Conservation (phyloP, 108 stramenopile species). For the Parietichytrium sp. region DNA sequence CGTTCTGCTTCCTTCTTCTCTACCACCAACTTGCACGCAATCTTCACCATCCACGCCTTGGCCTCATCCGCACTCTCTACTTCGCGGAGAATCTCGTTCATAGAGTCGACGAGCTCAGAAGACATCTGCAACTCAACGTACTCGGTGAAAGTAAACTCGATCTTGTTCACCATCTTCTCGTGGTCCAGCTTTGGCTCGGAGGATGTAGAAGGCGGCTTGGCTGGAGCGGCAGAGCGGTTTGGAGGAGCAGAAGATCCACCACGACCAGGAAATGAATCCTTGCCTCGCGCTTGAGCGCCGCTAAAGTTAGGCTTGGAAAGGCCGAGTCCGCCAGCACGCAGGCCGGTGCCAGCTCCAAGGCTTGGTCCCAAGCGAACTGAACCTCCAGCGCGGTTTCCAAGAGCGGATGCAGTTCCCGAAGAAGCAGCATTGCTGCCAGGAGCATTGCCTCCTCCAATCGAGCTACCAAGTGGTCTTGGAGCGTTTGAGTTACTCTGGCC, state of each 20-base stretch:
- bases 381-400: neutral
- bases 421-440: neutral
- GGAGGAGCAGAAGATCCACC: neutral
- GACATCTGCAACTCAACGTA: neutral
- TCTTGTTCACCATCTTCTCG: neutral
- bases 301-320: neutral
- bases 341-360: neutral
- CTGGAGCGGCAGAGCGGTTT: neutral
- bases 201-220: neutral
- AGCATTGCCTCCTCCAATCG: neutral
- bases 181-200: neutral
- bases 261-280: neutral
- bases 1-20: slow-evolving; percentile 40
- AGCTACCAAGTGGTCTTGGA: too few species aligned
- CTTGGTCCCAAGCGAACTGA: neutral
- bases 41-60: neutral
- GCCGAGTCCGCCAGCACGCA: neutral
- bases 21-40: neutral
- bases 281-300: neutral
- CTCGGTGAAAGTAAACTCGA: neutral
- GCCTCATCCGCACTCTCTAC: slow-evolving; percentile 6
- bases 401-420: neutral
- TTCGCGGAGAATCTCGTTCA: neutral
- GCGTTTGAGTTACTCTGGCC: neutral
- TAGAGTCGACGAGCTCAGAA: neutral